These are phyloP conservation scores for Babesia ovis DNA, from an alignment of 169 alveolate species.

Conservation along the genomic window DNA sequence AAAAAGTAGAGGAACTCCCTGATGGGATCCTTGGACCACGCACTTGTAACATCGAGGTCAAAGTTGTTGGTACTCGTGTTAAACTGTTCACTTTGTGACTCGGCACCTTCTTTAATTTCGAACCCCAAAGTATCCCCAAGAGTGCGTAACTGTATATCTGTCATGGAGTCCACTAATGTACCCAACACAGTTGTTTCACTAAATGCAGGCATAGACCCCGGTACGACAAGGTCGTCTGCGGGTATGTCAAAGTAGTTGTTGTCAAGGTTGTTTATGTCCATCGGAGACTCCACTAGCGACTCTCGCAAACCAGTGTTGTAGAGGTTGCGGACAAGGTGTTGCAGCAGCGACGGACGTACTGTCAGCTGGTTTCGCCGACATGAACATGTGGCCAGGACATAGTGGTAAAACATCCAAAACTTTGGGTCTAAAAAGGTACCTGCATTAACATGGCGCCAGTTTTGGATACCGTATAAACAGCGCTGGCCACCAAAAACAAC, in stretches of 20 bases:
- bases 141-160: slow-evolving; percentile 24
- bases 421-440: slow-evolving; percentile 33
- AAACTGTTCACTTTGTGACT: no score
- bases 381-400: slow-evolving; percentile 34
- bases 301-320: slow-evolving; percentile 20
- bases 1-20: slow-evolving; percentile 11
- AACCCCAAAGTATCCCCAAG: background rate
- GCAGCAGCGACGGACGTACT: slow-evolving; percentile 23
- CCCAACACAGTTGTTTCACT: background rate
- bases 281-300: background rate
- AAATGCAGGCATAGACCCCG: background rate
- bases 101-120: background rate
- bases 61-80: slow-evolving; percentile 5
- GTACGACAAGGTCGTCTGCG: slow-evolving; percentile 6
- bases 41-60: background rate
- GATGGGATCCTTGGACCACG: slow-evolving; percentile 29
- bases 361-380: slow-evolving; percentile 47
- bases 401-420: slow-evolving; percentile 52
- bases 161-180: slow-evolving; percentile 21
- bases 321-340: slow-evolving; percentile 51
- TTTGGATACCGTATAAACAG: slow-evolving; percentile 49
- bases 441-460: slow-evolving; percentile 57
- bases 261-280: background rate
- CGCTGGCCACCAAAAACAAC: slow-evolving; percentile 34
- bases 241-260: slow-evolving; percentile 16